Conservation (phyloP, 2,329 filamentous ascomycete species). For the Scorias spongiosa region DNA sequence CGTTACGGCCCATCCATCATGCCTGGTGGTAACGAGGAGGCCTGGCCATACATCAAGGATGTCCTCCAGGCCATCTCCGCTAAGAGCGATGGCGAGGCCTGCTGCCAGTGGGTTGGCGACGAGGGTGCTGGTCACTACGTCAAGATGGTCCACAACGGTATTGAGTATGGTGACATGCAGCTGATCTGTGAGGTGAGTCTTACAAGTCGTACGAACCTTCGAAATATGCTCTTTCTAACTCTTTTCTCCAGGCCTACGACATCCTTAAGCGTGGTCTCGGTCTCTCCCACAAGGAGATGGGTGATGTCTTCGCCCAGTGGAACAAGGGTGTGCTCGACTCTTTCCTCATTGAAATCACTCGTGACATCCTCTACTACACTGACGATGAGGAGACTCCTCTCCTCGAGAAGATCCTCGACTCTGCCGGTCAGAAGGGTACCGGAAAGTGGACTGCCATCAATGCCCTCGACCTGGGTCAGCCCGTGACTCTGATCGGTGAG, state of each 20-base stretch:
- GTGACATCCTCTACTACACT: slow-evolving; percentile 96
- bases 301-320: slow-evolving; percentile 87
- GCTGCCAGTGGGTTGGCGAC: slow-evolving; percentile 99
- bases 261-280: slow-evolving; percentile 98
- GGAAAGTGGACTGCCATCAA: slow-evolving; percentile 99
- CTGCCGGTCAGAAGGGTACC: slow-evolving; percentile 97
- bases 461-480: slow-evolving; percentile 94
- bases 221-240: neutral
- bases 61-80: slow-evolving; percentile 95
- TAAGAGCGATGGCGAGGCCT: slow-evolving; percentile 93
- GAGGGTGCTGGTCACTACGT: slow-evolving; percentile 99
- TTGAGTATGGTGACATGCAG: slow-evolving; percentile 99
- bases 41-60: slow-evolving; percentile 97
- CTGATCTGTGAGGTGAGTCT: slow-evolving; percentile 82
- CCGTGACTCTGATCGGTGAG: slow-evolving; percentile 95
- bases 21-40: slow-evolving; percentile 96
- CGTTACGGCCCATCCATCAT: slow-evolving; percentile 95
- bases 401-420: slow-evolving; percentile 97
- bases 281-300: slow-evolving; percentile 82
- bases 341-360: slow-evolving; percentile 98
- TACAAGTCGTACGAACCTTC: neutral
- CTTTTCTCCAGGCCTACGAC: slow-evolving; percentile 66
- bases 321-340: slow-evolving; percentile 98
- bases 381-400: slow-evolving; percentile 83
- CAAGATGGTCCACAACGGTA: slow-evolving; percentile 99